Evolutionary conservation across 345 rosid genomes (phyloP).

Genomic region (Camelina sativa): DNA sequence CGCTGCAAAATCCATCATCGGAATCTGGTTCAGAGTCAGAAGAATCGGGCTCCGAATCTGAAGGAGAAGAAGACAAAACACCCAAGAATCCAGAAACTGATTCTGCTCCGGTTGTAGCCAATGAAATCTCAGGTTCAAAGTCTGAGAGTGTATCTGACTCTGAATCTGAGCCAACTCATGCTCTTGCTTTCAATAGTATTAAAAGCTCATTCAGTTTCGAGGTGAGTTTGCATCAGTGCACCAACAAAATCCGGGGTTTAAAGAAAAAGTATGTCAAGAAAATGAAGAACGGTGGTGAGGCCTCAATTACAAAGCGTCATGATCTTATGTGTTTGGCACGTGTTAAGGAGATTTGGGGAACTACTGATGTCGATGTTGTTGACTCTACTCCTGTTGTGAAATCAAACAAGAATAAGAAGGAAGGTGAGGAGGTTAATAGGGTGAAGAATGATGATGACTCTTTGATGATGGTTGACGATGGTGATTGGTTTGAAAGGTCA

Average conservation of each 20-base stretch:
- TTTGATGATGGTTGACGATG: too few relatives aligned
- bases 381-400: too few relatives aligned
- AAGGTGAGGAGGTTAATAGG: too few relatives aligned
- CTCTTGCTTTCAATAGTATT: not conserved
- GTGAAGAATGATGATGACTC: too few relatives aligned
- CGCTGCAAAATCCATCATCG: not conserved
- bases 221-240: not conserved
- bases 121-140: not conserved
- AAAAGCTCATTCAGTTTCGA: not conserved
- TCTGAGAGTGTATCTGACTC: not conserved
- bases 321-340: too few relatives aligned
- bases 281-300: too few relatives aligned
- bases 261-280: not conserved
- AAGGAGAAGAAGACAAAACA: not conserved
- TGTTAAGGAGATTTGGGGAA: too few relatives aligned
- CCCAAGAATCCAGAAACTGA: not conserved
- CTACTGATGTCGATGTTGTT: too few relatives aligned
- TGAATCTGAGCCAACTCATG: not conserved
- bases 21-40: not conserved
- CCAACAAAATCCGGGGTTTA: not conserved
- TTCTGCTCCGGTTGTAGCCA: not conserved
- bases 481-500: too few relatives aligned
- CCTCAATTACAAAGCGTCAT: too few relatives aligned
- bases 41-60: not conserved
- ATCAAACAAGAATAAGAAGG: too few relatives aligned